Evolutionary conservation across 768 basidiomycete genomes (phyloP), one percentile per base, ranked within the genome.

Genomic region (Tremella yokohamensis): DNA sequence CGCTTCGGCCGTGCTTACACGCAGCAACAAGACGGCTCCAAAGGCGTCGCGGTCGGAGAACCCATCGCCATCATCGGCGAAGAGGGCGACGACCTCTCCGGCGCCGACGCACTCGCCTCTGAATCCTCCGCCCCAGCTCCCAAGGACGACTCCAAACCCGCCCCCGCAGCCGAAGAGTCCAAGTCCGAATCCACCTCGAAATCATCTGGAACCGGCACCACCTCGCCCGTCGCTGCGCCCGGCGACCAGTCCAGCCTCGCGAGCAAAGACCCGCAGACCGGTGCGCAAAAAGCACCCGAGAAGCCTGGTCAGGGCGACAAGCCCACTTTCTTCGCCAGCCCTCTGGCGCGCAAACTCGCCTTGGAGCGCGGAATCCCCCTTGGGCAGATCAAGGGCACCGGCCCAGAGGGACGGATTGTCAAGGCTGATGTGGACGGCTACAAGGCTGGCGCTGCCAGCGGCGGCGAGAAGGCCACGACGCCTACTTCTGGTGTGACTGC

Each of bases 261-360:
- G 55, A 61, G 12, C 73, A 72, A 52, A 40, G 64, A 61, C 34
- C 66, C 54, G 25, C 61, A 61, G 19, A 65, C 60, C 25, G 65
- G 62, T 26, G 65, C 57, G 1, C 64, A 58, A 40, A 73, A 76
- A 63, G 60, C 64, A 22, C 73, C 74, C 1, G 59, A 64, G 51
- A 57, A 66, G 53, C 48, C 54, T 13, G 51, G 56, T 13, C 55
- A 69, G 38, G 65, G 66, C 24, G 75, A 76, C 48, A 74, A 66
- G 59, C 73, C 73, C 18, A 76, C 66, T 52, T 73, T 98, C 80
- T 94, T 94, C 73, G 96, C 93, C 13, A 87, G 88, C 25, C 94
- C 96, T 26, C 83, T 96, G 65, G 96, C 96, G 44, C 96, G 96
- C 82, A 94, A 93, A 79, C 87, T 99, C 71, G 96, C 96, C 39